phyloP scores from a whole-genome alignment of 805 yeast genomes.

The Starmerella stigmatis region DNA sequence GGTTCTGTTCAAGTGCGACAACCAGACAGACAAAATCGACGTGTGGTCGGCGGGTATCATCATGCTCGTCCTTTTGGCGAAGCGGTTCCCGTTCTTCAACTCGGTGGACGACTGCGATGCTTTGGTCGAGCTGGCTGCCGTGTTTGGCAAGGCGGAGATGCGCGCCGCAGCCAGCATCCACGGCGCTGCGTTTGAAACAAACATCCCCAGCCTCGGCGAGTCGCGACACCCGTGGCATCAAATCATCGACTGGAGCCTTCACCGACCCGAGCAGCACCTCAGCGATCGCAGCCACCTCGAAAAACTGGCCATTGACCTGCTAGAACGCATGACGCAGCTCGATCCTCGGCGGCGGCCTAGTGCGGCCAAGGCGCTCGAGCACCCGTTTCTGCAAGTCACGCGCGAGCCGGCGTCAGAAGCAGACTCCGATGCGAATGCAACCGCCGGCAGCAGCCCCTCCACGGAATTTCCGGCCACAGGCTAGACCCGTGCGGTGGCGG shows the following conservation, averaged over 20 bases:
- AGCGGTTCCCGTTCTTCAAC: slow-evolving; percentile 87
- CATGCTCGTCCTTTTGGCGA: slow-evolving; percentile 59
- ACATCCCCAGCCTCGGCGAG: slow-evolving; percentile 42
- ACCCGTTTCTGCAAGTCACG: slow-evolving; percentile 42
- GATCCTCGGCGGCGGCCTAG: slow-evolving; percentile 62
- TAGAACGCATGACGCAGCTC: slow-evolving; percentile 50
- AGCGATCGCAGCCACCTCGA: slow-evolving; percentile 18
- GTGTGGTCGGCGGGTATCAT: slow-evolving; percentile 92
- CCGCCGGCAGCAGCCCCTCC: background rate
- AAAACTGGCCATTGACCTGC: slow-evolving; percentile 27
- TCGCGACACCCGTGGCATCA: slow-evolving; percentile 34
- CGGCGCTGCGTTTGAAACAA: slow-evolving; percentile 75
- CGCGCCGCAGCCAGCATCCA: slow-evolving; percentile 71
- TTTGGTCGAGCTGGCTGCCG: slow-evolving; percentile 64
- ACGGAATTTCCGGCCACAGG: background rate
- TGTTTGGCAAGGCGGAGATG: slow-evolving; percentile 68
- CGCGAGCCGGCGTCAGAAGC: background rate
- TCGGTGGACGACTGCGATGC: slow-evolving; percentile 93
- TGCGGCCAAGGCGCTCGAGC: slow-evolving; percentile 50
- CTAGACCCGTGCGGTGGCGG: too few species aligned
- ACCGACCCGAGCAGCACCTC: slow-evolving; percentile 3
- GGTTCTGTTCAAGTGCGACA: slow-evolving; percentile 73
- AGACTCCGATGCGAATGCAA: background rate
- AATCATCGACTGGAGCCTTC: slow-evolving; percentile 32
- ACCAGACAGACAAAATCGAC: slow-evolving; percentile 73